Percentiles rank a stretch among this genome's conserved stretches.
These are phyloP conservation scores for Plasmodium inui DNA, from an alignment of 169 alveolate genomes.

Conservation along the genomic window DNA sequence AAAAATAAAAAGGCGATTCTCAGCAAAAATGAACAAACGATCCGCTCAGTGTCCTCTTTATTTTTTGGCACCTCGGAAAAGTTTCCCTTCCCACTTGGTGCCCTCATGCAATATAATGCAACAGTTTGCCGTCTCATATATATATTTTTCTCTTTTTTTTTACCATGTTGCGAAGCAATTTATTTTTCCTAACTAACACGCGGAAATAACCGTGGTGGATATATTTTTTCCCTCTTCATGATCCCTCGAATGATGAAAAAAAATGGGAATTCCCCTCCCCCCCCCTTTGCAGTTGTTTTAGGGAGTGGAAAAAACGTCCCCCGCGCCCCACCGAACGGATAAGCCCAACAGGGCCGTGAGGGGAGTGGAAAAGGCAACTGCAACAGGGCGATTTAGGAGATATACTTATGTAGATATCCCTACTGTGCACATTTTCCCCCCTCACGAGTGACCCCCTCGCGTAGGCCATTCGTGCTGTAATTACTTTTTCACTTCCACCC, in stretches of 20 bases:
- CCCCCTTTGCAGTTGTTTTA: not conserved
- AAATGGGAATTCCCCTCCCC: not conserved
- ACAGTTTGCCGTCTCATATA: not conserved
- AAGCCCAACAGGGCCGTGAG: not conserved
- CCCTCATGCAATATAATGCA: not conserved
- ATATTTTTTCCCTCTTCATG: not conserved
- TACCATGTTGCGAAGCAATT: not conserved
- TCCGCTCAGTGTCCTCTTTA: not conserved
- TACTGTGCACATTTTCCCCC: not conserved
- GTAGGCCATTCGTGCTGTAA: not conserved
- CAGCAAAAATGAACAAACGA: not conserved
- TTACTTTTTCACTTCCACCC: not conserved
- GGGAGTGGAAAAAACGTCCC: not conserved
- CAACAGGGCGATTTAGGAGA: not conserved
- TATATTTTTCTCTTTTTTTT: not conserved
- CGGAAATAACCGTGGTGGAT: not conserved
- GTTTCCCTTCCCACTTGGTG: not conserved
- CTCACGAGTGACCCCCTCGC: not conserved
- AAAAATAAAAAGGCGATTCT: not conserved
- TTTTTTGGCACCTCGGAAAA: not conserved
- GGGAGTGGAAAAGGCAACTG: not conserved
- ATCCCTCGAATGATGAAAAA: not conserved
- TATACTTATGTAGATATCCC: not conserved
- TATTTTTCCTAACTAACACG: not conserved
- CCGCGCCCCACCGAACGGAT: not conserved